Percentiles rank a stretch among this genome's conserved stretches.
phyloP scores from a whole-genome alignment of 192 early-diverging fungal species.

The Gigaspora rosea region DNA sequence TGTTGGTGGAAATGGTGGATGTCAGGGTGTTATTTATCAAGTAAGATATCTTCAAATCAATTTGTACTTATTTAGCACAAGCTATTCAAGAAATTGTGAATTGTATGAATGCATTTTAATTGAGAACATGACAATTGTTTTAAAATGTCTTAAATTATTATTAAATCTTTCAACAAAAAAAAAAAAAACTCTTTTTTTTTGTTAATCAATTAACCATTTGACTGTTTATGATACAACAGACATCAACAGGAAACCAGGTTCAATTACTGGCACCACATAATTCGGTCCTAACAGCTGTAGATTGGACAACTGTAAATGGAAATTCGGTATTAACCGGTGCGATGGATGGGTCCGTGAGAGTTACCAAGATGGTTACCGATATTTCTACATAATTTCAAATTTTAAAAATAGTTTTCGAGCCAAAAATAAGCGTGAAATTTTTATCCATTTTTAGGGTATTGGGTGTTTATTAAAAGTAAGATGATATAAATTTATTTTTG shows the following conservation, averaged over 20 bases:
- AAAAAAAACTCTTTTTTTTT: too few relatives aligned
- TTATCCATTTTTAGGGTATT: too few relatives aligned
- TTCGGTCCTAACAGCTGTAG: slow-evolving; percentile 49
- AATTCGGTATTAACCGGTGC: slow-evolving; percentile 54
- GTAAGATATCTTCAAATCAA: slow-evolving; percentile 19
- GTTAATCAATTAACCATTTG: too few relatives aligned
- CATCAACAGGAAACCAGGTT: slow-evolving; percentile 44
- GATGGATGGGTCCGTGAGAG: slow-evolving; percentile 55
- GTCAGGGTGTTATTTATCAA: slow-evolving; percentile 50
- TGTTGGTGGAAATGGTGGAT: slow-evolving; percentile 40
- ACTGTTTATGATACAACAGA: slow-evolving; percentile 17
- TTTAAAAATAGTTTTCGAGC: too few relatives aligned
- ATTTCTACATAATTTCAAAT: too few relatives aligned
- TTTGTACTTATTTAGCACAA: neutral
- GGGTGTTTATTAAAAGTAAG: too few relatives aligned
- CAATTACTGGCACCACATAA: slow-evolving; percentile 47
- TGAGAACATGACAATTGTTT: neutral
- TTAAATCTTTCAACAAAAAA: too few relatives aligned
- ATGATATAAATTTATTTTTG: too few relatives aligned
- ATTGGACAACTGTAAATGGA: slow-evolving; percentile 53
- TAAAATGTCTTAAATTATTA: neutral
- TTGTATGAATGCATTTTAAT: neutral
- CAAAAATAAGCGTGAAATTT: too few relatives aligned
- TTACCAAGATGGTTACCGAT: slow-evolving; percentile 39
- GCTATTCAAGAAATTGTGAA: neutral